A percentile compares a stretch with the other conserved stretches of the same genome.
phyloP scores from a whole-genome alignment of 805 yeast species.

The Saturnispora mendoncae region DNA sequence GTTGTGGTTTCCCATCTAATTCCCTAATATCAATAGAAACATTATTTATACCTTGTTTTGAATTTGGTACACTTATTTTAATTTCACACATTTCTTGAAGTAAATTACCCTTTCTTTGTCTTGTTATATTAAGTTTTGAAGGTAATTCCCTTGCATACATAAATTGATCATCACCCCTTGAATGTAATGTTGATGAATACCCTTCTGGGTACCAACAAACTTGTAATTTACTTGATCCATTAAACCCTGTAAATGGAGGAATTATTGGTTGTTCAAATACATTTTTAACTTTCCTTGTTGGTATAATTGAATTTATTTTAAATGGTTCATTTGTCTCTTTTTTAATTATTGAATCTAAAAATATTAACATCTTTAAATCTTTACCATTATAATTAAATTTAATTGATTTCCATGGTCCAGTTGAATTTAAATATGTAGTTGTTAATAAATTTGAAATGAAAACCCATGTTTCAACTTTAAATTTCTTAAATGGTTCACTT shows the following conservation, averaged over 20 bases:
- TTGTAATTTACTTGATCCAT: conserved; percentile 16
- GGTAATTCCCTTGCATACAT: conserved; percentile 45
- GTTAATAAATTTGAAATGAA: conserved; percentile 2
- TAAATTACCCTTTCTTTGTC: conserved; percentile 20
- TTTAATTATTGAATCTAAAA: conserved; percentile 19
- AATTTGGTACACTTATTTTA: conserved; percentile 33
- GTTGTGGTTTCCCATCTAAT: conserved; percentile 28
- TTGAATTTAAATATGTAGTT: conserved; percentile 1
- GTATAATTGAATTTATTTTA: background rate
- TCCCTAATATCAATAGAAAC: conserved; percentile 36
- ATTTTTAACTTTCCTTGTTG: background rate
- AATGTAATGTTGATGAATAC: conserved; percentile 40
- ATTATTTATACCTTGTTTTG: conserved; percentile 28
- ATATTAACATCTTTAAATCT: conserved; percentile 27
- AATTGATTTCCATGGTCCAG: conserved; percentile 13
- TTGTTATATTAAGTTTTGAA: conserved; percentile 34
- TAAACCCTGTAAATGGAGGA: conserved; percentile 4
- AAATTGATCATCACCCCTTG: conserved; percentile 39
- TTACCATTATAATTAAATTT: conserved; percentile 16
- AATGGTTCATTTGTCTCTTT: background rate
- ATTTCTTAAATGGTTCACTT: conserved; percentile 1
- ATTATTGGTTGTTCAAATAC: background rate
- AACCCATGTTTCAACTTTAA: conserved; percentile 4
- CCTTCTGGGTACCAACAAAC: conserved; percentile 38
- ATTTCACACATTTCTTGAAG: conserved; percentile 33